Percentiles rank a stretch among this genome's conserved stretches.
phyloP scores from a whole-genome alignment of 345 rosid species.

The Eucalyptus erythrocorys region DNA sequence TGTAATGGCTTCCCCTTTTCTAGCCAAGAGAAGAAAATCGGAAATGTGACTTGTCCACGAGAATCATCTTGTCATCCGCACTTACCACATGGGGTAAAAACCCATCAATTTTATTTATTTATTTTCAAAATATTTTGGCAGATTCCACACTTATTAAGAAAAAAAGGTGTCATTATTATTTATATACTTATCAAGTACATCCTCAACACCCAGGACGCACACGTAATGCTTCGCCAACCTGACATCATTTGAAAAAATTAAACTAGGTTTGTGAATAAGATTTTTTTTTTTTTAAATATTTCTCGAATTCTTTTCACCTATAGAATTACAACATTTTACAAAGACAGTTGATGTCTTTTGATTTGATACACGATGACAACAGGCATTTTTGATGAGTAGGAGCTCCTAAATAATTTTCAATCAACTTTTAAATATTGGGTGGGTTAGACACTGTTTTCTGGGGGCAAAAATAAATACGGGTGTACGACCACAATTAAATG shows the following conservation, averaged over 20 bases:
- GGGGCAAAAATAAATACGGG: not conserved
- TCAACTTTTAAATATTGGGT: not conserved
- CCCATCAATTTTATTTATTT: not conserved
- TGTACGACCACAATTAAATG: no score
- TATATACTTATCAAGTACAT: not conserved
- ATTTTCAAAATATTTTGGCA: not conserved
- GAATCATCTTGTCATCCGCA: not conserved
- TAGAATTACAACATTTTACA: not conserved
- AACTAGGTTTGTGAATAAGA: not conserved
- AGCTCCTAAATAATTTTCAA: not conserved
- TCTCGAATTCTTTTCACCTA: not conserved
- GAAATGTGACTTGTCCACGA: not conserved
- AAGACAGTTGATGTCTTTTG: not conserved
- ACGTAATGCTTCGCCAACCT: no score
- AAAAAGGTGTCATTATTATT: not conserved
- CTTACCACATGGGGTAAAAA: not conserved
- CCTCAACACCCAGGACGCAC: not conserved
- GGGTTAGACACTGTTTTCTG: not conserved
- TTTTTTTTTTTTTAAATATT: not conserved
- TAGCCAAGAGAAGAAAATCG: not conserved
- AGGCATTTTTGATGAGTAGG: not conserved
- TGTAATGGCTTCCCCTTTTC: not conserved
- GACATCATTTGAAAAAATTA: no score
- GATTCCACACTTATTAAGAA: not conserved
- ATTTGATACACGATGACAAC: not conserved